phyloP scores from a whole-genome alignment of 176 grass and related monocot species.

The Raddia distichophylla region DNA sequence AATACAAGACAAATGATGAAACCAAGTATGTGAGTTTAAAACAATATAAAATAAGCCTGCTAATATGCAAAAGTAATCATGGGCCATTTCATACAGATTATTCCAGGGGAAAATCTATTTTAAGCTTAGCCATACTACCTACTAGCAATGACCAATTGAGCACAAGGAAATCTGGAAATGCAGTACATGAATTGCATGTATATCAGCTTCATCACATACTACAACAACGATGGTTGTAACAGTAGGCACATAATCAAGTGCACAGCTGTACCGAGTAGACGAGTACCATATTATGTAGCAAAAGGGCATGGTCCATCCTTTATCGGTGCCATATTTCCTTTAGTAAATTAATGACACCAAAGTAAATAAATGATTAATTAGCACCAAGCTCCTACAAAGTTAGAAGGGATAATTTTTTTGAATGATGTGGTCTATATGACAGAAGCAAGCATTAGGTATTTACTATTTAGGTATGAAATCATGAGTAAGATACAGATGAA shows the following conservation, averaged over 20 bases:
- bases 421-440: background rate
- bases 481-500: background rate
- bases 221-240: background rate
- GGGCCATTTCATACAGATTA: background rate
- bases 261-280: background rate
- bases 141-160: background rate
- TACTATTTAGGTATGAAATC: background rate
- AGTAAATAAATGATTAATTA: background rate
- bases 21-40: background rate
- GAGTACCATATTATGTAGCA: background rate
- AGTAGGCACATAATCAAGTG: constrained; percentile 15
- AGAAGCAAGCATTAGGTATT: background rate
- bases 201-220: background rate
- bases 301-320: background rate
- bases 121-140: background rate
- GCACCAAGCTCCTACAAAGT: background rate
- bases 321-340: background rate
- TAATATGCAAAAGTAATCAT: background rate
- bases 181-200: background rate
- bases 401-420: background rate
- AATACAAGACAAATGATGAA: background rate
- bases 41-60: background rate
- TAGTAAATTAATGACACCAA: background rate
- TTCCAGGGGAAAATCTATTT: constrained; percentile 20
- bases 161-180: background rate